phyloP scores from a whole-genome alignment of 140 eudicot species.

The Stevia rebaudiana region DNA sequence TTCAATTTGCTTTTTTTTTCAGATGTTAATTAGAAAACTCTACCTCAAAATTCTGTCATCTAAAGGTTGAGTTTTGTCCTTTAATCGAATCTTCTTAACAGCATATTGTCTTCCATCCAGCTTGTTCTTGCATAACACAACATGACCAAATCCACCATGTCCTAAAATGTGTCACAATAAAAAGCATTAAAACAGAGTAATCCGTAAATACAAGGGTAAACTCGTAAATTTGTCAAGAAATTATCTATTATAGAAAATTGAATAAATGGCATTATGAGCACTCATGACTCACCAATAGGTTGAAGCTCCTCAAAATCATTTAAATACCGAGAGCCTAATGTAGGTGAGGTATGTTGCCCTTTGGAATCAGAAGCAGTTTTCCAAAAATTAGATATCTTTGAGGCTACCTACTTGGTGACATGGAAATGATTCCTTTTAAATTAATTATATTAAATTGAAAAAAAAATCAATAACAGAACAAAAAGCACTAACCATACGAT shows the following conservation, averaged over 20 bases:
- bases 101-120: slow-evolving; percentile 96
- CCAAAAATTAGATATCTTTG: slow-evolving; percentile 79
- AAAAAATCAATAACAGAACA: not conserved
- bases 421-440: slow-evolving; percentile 9
- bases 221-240: not conserved
- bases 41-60: slow-evolving; percentile 93
- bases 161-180: slow-evolving; percentile 42
- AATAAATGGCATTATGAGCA: not conserved
- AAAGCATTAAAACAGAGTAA: slow-evolving; percentile 16
- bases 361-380: slow-evolving; percentile 55
- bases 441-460: slow-evolving; percentile 8
- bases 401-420: slow-evolving; percentile 42
- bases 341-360: slow-evolving; percentile 48
- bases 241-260: not conserved
- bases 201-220: not conserved
- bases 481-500: slow-evolving; percentile 51
- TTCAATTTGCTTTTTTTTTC: not conserved
- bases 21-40: not conserved
- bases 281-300: slow-evolving; percentile 56
- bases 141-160: slow-evolving; percentile 96
- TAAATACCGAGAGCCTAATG: slow-evolving; percentile 68
- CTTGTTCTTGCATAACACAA: slow-evolving; percentile 93
- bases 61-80: slow-evolving; percentile 75
- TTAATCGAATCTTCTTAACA: slow-evolving; percentile 76
- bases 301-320: slow-evolving; percentile 94